Evolutionary conservation across 2,329 filamentous ascomycete species (phyloP).

Genomic region (Fusarium hainanense): DNA sequence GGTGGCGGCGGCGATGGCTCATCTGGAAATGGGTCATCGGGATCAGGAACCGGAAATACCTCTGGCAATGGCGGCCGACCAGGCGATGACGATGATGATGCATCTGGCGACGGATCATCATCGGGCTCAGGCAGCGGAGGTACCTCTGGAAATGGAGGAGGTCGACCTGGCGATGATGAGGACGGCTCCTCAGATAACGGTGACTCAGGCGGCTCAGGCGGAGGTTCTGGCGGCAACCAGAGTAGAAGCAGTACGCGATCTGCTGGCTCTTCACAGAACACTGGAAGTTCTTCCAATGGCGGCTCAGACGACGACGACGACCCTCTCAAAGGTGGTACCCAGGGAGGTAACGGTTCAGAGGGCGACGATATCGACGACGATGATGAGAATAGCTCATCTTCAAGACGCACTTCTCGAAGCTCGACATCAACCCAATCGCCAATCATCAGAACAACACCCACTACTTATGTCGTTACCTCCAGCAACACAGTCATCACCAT

Average conservation of each 20-base stretch:
- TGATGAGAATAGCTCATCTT: background rate
- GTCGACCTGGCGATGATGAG: background rate
- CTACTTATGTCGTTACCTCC: conserved; percentile 9
- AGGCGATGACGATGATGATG: background rate
- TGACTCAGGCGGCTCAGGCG: background rate
- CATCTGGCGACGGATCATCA: background rate
- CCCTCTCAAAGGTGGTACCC: background rate
- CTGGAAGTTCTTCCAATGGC: background rate
- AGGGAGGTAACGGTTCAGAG: background rate
- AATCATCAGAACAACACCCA: background rate
- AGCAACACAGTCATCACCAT: background rate
- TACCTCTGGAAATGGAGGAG: background rate
- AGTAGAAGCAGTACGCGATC: background rate
- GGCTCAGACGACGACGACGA: background rate
- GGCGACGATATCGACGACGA: background rate
- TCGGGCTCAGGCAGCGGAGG: background rate
- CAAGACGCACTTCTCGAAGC: background rate
- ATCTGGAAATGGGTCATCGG: background rate
- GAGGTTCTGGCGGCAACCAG: background rate
- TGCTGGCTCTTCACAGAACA: background rate
- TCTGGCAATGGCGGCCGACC: background rate
- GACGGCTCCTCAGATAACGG: background rate
- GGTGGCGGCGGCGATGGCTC: background rate
- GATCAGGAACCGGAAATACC: background rate
- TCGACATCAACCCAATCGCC: background rate